phyloP scores from a whole-genome alignment of 2,329 filamentous ascomycete species.

The Xylogone sp. region DNA sequence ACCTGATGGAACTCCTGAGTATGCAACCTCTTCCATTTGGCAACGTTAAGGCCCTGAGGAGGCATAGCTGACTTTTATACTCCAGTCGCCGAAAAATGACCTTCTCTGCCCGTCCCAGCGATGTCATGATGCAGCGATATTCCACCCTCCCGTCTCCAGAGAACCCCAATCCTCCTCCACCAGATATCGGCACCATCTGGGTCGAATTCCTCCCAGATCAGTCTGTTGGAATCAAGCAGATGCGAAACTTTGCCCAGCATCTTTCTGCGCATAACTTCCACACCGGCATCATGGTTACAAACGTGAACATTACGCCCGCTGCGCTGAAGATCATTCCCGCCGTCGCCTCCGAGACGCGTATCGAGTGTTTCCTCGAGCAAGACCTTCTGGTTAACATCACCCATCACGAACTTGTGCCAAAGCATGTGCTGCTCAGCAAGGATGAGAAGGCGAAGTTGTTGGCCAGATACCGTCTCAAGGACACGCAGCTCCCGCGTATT shows the following conservation, averaged over 20 bases:
- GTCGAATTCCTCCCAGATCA: slow-evolving; percentile 84
- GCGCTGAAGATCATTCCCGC: slow-evolving; percentile 83
- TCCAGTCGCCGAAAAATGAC: slow-evolving; percentile 76
- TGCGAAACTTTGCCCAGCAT: slow-evolving; percentile 83
- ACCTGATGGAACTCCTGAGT: slow-evolving; percentile 73
- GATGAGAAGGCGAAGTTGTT: slow-evolving; percentile 87
- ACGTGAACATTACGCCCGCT: slow-evolving; percentile 76
- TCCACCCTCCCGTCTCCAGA: slow-evolving; percentile 65
- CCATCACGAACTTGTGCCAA: slow-evolving; percentile 92
- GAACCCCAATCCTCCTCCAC: slow-evolving; percentile 63
- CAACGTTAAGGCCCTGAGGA: too few relatives aligned
- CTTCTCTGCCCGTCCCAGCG: slow-evolving; percentile 82
- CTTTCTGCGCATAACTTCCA: slow-evolving; percentile 77
- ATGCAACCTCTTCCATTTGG: slow-evolving; percentile 30
- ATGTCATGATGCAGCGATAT: slow-evolving; percentile 81
- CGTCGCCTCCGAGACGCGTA: slow-evolving; percentile 70
- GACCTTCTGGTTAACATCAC: slow-evolving; percentile 98
- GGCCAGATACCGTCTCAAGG: slow-evolving; percentile 89
- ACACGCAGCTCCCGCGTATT: slow-evolving; percentile 93
- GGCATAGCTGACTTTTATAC: slow-evolving; percentile 7
- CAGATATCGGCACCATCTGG: slow-evolving; percentile 84
- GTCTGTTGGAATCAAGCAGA: slow-evolving; percentile 84
- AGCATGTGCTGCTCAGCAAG: slow-evolving; percentile 82
- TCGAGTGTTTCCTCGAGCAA: slow-evolving; percentile 94
- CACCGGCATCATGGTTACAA: slow-evolving; percentile 86